Conservation (phyloP, 805 yeast species). For the Metschnikowia henanensis region DNA sequence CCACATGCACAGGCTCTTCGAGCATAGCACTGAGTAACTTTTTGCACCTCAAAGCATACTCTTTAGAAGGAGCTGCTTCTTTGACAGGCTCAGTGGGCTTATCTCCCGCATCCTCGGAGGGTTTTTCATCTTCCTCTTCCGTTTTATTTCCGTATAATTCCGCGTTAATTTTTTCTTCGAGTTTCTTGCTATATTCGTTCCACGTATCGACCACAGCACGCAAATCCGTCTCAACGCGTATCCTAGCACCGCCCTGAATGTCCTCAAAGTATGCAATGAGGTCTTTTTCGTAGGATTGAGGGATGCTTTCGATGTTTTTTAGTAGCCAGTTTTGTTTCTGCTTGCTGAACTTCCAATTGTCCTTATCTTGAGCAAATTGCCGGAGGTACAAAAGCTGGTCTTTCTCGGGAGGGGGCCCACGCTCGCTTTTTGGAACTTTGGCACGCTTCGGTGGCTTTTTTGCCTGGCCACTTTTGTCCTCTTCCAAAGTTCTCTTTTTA, state of each 20-base stretch:
- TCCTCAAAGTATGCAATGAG: conserved; percentile 55
- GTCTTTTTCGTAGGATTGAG: conserved; percentile 50
- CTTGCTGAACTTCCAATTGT: conserved; percentile 80
- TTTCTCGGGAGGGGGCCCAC: conserved; percentile 71
- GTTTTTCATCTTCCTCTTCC: conserved; percentile 17
- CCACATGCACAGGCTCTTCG: conserved; percentile 34
- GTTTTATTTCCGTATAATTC: conserved; percentile 31
- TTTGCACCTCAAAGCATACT: conserved; percentile 44
- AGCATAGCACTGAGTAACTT: conserved; percentile 32
- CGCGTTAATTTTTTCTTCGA: conserved; percentile 40
- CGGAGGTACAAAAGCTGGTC: conserved; percentile 71
- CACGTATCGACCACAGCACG: conserved; percentile 49
- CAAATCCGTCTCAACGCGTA: conserved; percentile 52
- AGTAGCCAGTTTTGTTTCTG: conserved; percentile 87
- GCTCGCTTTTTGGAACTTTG: conserved; percentile 66
- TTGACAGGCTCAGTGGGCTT: conserved; percentile 13
- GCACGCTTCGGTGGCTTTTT: conserved; percentile 68
- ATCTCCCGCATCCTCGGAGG: conserved; percentile 13
- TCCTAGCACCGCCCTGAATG: conserved; percentile 69
- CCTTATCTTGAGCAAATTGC: conserved; percentile 54
- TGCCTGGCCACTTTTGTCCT: conserved; percentile 17
- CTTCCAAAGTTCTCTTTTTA: conserved; percentile 29
- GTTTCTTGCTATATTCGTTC: conserved; percentile 51
- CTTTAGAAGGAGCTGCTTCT: conserved; percentile 25
- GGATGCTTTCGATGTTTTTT: conserved; percentile 56